These are phyloP conservation scores for Calonectria ilicicola DNA, from an alignment of 2,329 filamentous ascomycete genomes.

Conservation along the genomic window DNA sequence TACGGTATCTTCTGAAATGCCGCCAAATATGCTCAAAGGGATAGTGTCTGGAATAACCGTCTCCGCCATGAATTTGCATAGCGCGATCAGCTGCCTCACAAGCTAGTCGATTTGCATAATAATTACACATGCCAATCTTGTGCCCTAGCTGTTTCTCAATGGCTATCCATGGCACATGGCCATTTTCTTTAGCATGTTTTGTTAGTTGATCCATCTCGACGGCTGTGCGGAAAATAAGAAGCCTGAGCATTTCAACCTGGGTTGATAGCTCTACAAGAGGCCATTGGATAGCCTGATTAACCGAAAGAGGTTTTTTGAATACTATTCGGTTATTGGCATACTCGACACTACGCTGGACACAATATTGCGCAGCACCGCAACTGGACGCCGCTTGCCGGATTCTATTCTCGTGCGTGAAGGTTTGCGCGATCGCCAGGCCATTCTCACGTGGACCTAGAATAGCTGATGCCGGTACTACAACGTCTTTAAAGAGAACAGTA, in stretches of 20 bases:
- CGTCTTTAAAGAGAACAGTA: slow-evolving; percentile 19
- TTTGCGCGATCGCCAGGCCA: slow-evolving; percentile 31
- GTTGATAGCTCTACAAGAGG: slow-evolving; percentile 32
- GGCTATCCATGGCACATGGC: slow-evolving; percentile 24
- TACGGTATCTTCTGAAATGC: slow-evolving; percentile 31
- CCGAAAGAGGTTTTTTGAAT: slow-evolving; percentile 27
- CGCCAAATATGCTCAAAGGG: slow-evolving; percentile 35
- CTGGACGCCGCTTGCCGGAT: slow-evolving; percentile 29
- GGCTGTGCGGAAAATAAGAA: slow-evolving; percentile 28
- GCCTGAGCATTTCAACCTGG: slow-evolving; percentile 30
- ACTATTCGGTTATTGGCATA: slow-evolving; percentile 23
- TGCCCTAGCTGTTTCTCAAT: slow-evolving; percentile 32
- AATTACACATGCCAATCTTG: slow-evolving; percentile 35
- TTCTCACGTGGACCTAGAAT: slow-evolving; percentile 21
- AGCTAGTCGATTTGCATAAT: slow-evolving; percentile 31
- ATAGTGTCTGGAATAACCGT: slow-evolving; percentile 30
- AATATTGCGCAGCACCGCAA: slow-evolving; percentile 30
- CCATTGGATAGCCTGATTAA: slow-evolving; percentile 34
- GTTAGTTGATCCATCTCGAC: slow-evolving; percentile 29
- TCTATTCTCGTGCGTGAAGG: slow-evolving; percentile 33
- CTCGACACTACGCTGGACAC: slow-evolving; percentile 23
- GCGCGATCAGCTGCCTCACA: slow-evolving; percentile 29
- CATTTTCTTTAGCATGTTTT: background rate
- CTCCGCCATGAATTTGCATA: slow-evolving; percentile 31
- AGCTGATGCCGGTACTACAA: slow-evolving; percentile 18